phyloP scores from a whole-genome alignment of 192 early-diverging fungal genomes.

The Backusella sp. region DNA sequence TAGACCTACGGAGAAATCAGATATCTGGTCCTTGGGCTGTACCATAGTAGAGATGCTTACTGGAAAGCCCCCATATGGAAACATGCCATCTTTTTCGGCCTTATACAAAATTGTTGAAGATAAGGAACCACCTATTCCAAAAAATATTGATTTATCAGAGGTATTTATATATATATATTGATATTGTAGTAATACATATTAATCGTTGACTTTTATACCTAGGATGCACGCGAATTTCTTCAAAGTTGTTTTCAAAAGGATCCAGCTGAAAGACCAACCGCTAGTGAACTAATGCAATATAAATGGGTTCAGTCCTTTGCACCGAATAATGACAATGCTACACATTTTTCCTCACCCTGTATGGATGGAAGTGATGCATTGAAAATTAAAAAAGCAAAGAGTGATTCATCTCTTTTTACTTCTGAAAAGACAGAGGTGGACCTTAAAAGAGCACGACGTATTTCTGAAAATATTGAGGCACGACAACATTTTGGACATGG shows the following conservation, averaged over 20 bases:
- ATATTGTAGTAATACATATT: too few relatives aligned
- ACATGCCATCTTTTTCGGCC: slow-evolving; percentile 82
- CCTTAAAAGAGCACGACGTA: background rate
- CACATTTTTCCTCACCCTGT: background rate
- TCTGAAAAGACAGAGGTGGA: background rate
- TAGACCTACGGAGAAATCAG: slow-evolving; percentile 83
- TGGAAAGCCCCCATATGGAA: slow-evolving; percentile 89
- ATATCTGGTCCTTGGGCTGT: slow-evolving; percentile 96
- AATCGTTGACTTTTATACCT: background rate
- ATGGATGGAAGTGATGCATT: background rate
- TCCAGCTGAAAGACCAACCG: slow-evolving; percentile 66
- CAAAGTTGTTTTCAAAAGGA: slow-evolving; percentile 83
- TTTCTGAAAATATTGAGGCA: background rate
- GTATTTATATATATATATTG: background rate
- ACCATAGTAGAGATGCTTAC: slow-evolving; percentile 91
- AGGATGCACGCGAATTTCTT: slow-evolving; percentile 64
- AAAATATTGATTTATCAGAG: slow-evolving; percentile 57
- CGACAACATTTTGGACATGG: background rate
- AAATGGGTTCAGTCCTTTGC: slow-evolving; percentile 50
- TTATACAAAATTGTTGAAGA: slow-evolving; percentile 94
- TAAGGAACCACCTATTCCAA: slow-evolving; percentile 83
- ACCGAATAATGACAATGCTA: background rate
- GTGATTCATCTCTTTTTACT: background rate
- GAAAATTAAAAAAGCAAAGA: background rate
- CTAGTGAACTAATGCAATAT: slow-evolving; percentile 69